Evolutionary conservation across 2,329 filamentous ascomycete genomes (phyloP), one percentile per base, ranked within the genome.

Genomic region (Aphanoascus verrucosus): DNA sequence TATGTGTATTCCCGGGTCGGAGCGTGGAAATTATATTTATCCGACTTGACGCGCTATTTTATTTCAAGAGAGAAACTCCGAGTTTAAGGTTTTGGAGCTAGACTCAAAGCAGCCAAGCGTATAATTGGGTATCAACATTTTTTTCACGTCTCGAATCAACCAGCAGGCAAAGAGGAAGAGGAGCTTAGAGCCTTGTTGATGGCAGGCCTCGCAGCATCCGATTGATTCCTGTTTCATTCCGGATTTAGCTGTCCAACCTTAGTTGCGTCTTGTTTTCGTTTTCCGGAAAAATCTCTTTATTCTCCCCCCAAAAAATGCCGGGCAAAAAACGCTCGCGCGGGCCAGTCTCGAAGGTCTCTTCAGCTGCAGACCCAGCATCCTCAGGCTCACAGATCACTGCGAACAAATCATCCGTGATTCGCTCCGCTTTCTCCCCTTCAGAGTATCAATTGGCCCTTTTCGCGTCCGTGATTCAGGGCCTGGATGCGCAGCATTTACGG

Each of bases 381-480:
- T 63, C 66, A 14, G 63, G 67, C 41, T 58, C 66, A 41, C 67
- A 70, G 46, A 61, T 67, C 52, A 61, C 64, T n/a, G 64, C 64
- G 49, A 71, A 64, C 58, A 72, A 71, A 60, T 74, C 73, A 32
- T 74, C 74, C 4, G 70, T 76, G n/a, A 58, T 76, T 50, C 70
- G 68, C 58, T 73, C 74, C 15, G 70, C 73, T 12, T 78, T 77
- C 62, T 71, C 74, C 3, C 75, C 75, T 2, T 74, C 74, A 5
- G 68, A 71, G 54, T 74, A 74, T 48, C 74, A 76, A 66, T 69
- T 77, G 61, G 69, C 74, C 11, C 68, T 77, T 37, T 78, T 77
- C 63, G 75, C 75, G 17, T 78, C 75, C 14, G 72, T 77, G 53
- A 75, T 77, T 49, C 75, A 77, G 60, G 74, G 74, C 19, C 70